These are phyloP conservation scores for Psilocybe azurescens DNA, from an alignment of 768 basidiomycete species.

Conservation along the genomic window DNA sequence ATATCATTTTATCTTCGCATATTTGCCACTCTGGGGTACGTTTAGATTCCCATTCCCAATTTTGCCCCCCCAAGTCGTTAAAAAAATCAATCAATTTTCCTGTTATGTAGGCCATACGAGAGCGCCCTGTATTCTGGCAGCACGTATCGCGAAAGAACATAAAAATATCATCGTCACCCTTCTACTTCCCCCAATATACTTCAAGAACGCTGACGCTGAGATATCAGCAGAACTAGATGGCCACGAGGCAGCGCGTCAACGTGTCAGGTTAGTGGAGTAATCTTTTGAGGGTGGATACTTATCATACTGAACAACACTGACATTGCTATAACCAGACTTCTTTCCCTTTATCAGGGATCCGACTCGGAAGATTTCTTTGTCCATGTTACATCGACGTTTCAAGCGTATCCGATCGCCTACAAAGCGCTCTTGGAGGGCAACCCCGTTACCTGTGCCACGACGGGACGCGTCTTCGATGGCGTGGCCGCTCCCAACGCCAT, in stretches of 20 bases:
- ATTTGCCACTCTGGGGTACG: no score
- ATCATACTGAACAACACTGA: no score
- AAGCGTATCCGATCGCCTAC: background rate
- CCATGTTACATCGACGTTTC: background rate
- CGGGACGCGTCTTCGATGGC: constrained; percentile 8
- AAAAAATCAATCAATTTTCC: no score
- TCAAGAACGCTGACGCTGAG: constrained; percentile 12
- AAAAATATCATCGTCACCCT: constrained; percentile 13
- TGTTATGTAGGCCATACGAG: constrained; percentile 11
- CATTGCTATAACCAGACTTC: background rate
- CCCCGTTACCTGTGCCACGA: constrained; percentile 16
- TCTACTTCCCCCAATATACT: background rate
- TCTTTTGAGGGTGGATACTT: no score
- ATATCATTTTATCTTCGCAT: no score
- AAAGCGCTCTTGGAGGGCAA: constrained; percentile 5
- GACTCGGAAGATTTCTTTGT: background rate
- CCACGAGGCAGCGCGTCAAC: no score
- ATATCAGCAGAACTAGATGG: constrained; percentile 2
- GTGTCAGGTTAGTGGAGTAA: no score
- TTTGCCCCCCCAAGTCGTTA: no score
- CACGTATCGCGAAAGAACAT: constrained; percentile 11
- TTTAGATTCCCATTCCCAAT: no score
- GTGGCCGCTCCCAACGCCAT: constrained; percentile 9
- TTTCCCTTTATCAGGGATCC: background rate
- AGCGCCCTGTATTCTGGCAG: constrained; percentile 12